Percentiles rank a stretch among this genome's conserved stretches.
Evolutionary conservation across 2,329 filamentous ascomycete species (phyloP).

Genomic region (Ophiostoma novo-ulmi): DNA sequence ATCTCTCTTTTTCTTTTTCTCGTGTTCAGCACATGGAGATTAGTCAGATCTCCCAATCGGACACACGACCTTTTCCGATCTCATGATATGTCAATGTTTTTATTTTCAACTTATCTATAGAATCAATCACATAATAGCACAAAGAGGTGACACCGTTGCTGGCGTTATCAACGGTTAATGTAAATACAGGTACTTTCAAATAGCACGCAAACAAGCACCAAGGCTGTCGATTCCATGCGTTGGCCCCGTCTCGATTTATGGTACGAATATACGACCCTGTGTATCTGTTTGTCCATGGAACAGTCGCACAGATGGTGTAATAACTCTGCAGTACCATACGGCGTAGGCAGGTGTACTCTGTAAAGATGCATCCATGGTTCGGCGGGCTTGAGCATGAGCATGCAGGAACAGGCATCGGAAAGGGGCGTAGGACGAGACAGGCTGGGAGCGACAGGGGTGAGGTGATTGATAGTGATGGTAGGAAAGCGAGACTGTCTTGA

Average conservation of each 20-base stretch:
- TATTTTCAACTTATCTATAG: neutral
- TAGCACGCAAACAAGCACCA: neutral
- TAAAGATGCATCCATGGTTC: neutral
- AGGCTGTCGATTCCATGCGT: neutral
- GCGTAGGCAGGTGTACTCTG: too few species aligned
- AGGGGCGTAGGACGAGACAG: constrained; percentile 3
- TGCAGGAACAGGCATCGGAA: constrained; percentile 11
- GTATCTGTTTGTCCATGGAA: neutral
- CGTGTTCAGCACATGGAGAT: neutral
- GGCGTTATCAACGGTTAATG: neutral
- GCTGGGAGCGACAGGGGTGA: constrained; percentile 6
- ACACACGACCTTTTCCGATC: neutral
- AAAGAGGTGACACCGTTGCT: neutral
- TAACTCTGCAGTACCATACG: too few species aligned
- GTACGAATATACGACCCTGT: neutral
- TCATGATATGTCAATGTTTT: neutral
- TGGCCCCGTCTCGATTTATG: neutral
- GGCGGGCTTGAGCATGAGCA: neutral
- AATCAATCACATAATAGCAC: too few species aligned
- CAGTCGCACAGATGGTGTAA: neutral
- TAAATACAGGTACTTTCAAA: neutral
- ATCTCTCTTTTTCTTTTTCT: neutral
- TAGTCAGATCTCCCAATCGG: neutral
- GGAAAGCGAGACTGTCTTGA: neutral
- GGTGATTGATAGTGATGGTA: neutral